Conservation (phyloP, 768 basidiomycete species). For the Fomitopsis serialis region DNA sequence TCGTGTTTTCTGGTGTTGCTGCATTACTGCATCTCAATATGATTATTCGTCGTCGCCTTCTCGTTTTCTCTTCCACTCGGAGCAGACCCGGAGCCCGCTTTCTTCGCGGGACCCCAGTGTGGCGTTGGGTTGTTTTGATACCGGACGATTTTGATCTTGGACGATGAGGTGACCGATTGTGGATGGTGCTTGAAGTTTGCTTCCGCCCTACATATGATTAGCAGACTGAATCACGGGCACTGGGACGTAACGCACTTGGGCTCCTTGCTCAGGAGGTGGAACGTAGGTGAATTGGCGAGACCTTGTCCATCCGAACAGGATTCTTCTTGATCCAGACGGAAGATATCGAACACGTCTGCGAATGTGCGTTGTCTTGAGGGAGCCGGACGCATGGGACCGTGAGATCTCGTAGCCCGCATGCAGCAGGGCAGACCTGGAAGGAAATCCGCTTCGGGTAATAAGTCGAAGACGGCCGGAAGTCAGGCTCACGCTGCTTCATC, state of each 20-base stretch:
- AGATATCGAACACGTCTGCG: slow-evolving; percentile 71
- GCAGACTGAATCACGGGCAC: background rate
- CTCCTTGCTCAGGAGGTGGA: slow-evolving; percentile 60
- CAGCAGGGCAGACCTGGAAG: slow-evolving; percentile 75
- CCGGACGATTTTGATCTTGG: slow-evolving; percentile 72
- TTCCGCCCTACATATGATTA: slow-evolving; percentile 33
- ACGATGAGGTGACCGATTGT: slow-evolving; percentile 49
- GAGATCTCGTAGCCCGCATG: slow-evolving; percentile 83
- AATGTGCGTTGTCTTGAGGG: slow-evolving; percentile 83
- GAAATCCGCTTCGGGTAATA: slow-evolving; percentile 2
- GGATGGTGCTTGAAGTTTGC: slow-evolving; percentile 81
- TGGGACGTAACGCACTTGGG: slow-evolving; percentile 44
- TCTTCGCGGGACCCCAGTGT: slow-evolving; percentile 88
- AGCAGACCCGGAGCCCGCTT: slow-evolving; percentile 37
- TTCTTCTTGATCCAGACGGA: slow-evolving; percentile 77
- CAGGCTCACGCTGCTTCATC: slow-evolving; percentile 66
- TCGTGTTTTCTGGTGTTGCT: background rate
- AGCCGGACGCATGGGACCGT: slow-evolving; percentile 89
- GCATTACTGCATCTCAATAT: background rate
- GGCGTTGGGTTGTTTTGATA: slow-evolving; percentile 90
- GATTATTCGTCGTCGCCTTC: slow-evolving; percentile 21
- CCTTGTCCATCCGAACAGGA: slow-evolving; percentile 81
- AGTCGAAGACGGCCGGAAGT: background rate
- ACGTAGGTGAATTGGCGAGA: slow-evolving; percentile 69
- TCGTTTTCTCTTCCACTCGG: slow-evolving; percentile 34